Percentiles rank a stretch among this genome's conserved stretches.
Evolutionary conservation across 2,329 filamentous ascomycete genomes (phyloP).

Genomic region (Nothopassalora personata): DNA sequence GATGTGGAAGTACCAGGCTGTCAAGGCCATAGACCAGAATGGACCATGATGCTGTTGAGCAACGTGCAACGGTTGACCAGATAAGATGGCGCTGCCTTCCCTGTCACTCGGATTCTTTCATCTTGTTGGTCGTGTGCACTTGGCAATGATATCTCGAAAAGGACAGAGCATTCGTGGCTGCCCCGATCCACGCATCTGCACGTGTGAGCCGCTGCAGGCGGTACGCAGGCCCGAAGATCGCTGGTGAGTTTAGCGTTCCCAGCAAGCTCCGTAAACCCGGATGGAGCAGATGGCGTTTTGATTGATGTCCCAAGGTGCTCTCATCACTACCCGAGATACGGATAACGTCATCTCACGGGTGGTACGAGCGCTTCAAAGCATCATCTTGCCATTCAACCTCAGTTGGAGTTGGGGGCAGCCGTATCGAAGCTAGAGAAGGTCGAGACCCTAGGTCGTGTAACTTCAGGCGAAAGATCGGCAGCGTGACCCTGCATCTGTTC

Average conservation of each 20-base stretch:
- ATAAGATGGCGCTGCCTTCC: no score
- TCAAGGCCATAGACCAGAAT: background rate
- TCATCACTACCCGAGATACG: background rate
- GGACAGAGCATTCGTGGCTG: background rate
- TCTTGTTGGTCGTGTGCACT: background rate
- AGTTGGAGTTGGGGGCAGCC: background rate
- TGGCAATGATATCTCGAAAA: background rate
- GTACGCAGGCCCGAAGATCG: slow-evolving; percentile 7
- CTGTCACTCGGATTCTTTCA: background rate
- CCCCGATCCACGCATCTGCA: slow-evolving; percentile 11
- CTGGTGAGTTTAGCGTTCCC: slow-evolving; percentile 1
- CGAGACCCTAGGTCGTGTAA: background rate
- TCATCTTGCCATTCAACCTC: background rate
- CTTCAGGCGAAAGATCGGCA: background rate
- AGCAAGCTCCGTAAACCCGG: background rate
- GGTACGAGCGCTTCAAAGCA: background rate
- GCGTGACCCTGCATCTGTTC: background rate
- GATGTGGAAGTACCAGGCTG: background rate
- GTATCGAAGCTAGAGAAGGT: background rate
- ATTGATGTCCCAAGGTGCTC: background rate
- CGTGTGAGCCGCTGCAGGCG: background rate
- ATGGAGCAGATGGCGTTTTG: background rate
- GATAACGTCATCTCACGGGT: background rate
- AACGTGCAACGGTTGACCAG: no score
- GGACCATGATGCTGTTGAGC: background rate